Evolutionary conservation across 2,329 filamentous ascomycete species (phyloP).

Genomic region (Alternaria consortialis): DNA sequence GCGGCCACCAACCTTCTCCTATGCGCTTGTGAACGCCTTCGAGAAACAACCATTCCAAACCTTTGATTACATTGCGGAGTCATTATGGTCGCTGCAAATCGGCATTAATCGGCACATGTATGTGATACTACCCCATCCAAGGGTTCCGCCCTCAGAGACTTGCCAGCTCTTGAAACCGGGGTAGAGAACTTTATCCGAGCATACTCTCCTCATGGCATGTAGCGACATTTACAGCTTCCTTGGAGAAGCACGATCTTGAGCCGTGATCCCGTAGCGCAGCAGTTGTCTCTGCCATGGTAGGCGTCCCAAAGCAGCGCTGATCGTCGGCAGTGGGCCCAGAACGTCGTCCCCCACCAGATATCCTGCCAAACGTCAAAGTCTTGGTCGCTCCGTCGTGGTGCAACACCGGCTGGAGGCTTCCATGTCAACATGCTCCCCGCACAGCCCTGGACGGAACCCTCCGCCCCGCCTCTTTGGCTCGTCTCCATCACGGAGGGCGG

Average conservation of each 20-base stretch:
- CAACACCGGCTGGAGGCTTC: slow-evolving; percentile 20
- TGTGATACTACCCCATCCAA: neutral
- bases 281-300: slow-evolving; percentile 11
- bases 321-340: slow-evolving; percentile 17
- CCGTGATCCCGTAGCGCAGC: slow-evolving; percentile 17
- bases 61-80: neutral
- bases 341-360: neutral
- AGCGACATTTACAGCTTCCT: slow-evolving; percentile 16
- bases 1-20: neutral
- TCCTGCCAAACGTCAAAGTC: slow-evolving; percentile 17
- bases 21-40: neutral
- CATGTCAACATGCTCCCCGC: slow-evolving; percentile 21
- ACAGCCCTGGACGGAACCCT: slow-evolving; percentile 11
- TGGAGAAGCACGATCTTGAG: slow-evolving; percentile 12
- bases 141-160: neutral
- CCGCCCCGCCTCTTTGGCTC: slow-evolving; percentile 19
- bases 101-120: neutral
- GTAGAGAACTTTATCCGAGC: neutral
- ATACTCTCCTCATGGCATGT: slow-evolving; percentile 7
- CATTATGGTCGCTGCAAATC: neutral
- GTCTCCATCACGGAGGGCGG: slow-evolving; percentile 34
- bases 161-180: neutral
- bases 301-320: slow-evolving; percentile 19
- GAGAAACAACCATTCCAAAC: neutral
- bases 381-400: slow-evolving; percentile 19